phyloP scores from a whole-genome alignment of 331 rosid genomes.

The Pyrus hybrid region DNA sequence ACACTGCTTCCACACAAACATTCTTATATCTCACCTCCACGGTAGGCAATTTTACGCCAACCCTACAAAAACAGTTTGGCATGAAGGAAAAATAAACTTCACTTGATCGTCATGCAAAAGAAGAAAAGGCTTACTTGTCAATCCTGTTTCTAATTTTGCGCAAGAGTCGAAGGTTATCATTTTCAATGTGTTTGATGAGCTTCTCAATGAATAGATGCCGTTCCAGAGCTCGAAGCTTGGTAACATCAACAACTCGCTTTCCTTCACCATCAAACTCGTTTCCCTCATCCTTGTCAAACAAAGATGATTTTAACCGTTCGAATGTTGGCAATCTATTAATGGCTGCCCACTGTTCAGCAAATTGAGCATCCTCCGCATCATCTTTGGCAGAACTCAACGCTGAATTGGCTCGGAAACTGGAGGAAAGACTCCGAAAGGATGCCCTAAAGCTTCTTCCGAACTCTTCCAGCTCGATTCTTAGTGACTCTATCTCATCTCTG shows the following conservation, averaged over 20 bases:
- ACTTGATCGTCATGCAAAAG: not conserved
- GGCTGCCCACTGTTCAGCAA: slow-evolving; percentile 35
- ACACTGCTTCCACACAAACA: slow-evolving; percentile 55
- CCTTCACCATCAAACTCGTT: slow-evolving; percentile 1
- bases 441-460: slow-evolving; percentile 50
- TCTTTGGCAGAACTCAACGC: slow-evolving; percentile 14
- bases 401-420: slow-evolving; percentile 41
- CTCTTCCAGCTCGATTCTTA: slow-evolving; percentile 50
- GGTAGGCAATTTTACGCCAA: slow-evolving; percentile 59
- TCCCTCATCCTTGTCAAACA: slow-evolving; percentile 32
- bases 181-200: slow-evolving; percentile 68
- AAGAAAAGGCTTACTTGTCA: slow-evolving; percentile 40
- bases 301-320: slow-evolving; percentile 42
- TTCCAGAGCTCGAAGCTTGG: slow-evolving; percentile 66
- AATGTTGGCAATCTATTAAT: slow-evolving; percentile 55
- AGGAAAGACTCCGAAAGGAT: slow-evolving; percentile 37
- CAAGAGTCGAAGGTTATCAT: slow-evolving; percentile 64
- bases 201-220: slow-evolving; percentile 55
- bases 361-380: slow-evolving; percentile 17
- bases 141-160: slow-evolving; percentile 50
- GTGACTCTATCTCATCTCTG: slow-evolving; percentile 47
- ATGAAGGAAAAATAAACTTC: not conserved
- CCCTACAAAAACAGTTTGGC: slow-evolving; percentile 30
- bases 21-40: slow-evolving; percentile 72
- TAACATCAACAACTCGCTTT: slow-evolving; percentile 63